Base-by-base conservation (phyloP, 768 basidiomycete genomes). In the Termitomyces sp. region DNA sequence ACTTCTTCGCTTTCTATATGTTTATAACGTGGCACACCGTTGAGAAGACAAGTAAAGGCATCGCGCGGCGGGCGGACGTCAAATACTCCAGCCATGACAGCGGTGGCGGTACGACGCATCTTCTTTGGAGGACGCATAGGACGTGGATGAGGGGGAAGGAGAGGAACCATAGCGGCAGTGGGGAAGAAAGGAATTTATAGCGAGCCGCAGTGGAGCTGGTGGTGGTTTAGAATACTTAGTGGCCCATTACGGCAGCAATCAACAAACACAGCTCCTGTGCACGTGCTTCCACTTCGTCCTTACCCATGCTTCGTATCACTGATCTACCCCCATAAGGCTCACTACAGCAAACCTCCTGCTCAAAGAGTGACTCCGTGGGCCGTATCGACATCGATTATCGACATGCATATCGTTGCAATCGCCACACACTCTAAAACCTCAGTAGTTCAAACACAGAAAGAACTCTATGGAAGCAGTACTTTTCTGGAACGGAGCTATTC, bases 21-120 rank as follows among this genome's bases (percentile, higher is more conserved):
- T 59, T 81, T 79, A 70, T 89, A 86, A 7, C 81, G 81, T 0
- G 79, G 79, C 31, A 90, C 86, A 51, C 89, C 88, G 65, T 91
- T 91, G 65, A 92, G 74, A 50, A 91, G 70, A 70, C 86, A 88
- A 14, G 90, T 92, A 62, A 92, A 77, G 61, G 87, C 88, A 72
- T 92, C 89, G 68, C 90, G 81, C 37, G 78, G 67, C 0, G 86
- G 84, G 20, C 79, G 79, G 5, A 77, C 68, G 74, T 92, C 90
- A 69, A 89, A 90, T 67, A 78, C 74, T 63, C 90, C 90, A 0
- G 88, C 84, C 71, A 91, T 81, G 42, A 92, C 86, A 9, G 84
- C 68, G 8, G 90, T 92, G 44, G 90, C 90, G 48, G 81, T 86
- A 58, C 90, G 86, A 20, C 80, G 73, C 29, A 69, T 68, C 53